These are phyloP conservation scores for Trichoderma sp. DNA, from an alignment of 2,329 filamentous ascomycete genomes.

Conservation along the genomic window DNA sequence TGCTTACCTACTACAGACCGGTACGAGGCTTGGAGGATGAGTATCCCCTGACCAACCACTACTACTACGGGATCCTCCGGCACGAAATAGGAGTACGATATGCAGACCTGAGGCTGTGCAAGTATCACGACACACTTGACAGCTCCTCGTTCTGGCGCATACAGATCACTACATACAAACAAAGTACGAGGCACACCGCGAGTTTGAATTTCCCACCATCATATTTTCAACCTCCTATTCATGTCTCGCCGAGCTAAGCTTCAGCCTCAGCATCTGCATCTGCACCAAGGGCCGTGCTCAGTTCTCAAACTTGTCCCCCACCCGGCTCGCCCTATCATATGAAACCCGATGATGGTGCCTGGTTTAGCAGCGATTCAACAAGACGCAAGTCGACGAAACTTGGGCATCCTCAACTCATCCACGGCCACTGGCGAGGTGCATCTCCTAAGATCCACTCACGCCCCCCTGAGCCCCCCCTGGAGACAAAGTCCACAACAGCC, in stretches of 20 bases:
- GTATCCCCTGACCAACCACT: neutral
- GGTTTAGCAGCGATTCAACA: neutral
- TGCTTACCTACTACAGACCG: neutral
- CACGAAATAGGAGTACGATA: neutral
- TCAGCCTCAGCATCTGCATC: neutral
- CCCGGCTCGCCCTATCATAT: neutral
- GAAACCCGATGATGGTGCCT: neutral
- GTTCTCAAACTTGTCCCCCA: too few species aligned
- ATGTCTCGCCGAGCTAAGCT: neutral
- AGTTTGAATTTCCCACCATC: neutral
- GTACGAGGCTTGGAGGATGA: too few species aligned
- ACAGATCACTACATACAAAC: neutral
- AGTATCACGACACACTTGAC: neutral
- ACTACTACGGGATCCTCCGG: too few species aligned
- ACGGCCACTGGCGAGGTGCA: neutral
- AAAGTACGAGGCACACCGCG: too few species aligned
- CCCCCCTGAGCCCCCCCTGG: neutral
- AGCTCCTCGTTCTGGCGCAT: neutral
- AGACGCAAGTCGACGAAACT: neutral
- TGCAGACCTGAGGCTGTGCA: conserved; percentile 9
- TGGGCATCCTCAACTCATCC: neutral
- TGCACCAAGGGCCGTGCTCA: neutral
- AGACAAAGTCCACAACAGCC: neutral
- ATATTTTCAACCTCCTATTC: neutral
- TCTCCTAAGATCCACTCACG: neutral